These are phyloP conservation scores for Taphrina wiesneri DNA, from an alignment of 1,139 yeast genomes.

Conservation along the genomic window DNA sequence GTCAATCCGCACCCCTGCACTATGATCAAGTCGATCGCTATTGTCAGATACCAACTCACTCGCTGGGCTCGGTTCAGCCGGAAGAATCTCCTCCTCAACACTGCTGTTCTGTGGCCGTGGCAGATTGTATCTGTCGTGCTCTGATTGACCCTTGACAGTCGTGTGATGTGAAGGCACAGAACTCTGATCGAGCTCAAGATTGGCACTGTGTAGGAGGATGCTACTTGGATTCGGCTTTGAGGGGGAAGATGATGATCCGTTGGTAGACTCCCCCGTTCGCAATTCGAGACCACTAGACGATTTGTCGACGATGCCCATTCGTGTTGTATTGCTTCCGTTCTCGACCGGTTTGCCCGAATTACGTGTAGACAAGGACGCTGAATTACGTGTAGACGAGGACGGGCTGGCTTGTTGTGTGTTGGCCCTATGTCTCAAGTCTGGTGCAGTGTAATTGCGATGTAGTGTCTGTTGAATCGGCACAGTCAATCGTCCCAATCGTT, in stretches of 20 bases:
- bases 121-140: not conserved
- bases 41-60: not conserved
- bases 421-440: constrained; percentile 6
- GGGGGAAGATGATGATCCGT: not conserved
- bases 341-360: not conserved
- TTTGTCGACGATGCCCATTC: not conserved
- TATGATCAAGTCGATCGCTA: not conserved
- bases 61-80: not conserved
- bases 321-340: not conserved
- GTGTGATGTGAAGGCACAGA: not conserved
- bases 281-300: not conserved
- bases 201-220: not conserved
- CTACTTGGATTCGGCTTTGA: no score
- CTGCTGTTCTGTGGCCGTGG: not conserved
- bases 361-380: not conserved
- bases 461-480: not conserved
- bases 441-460: constrained; percentile 8
- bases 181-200: not conserved
- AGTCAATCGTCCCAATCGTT: not conserved
- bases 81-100: not conserved
- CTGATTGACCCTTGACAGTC: not conserved
- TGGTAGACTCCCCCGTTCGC: not conserved
- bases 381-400: not conserved
- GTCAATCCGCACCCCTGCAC: no score
- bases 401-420: not conserved